These are phyloP conservation scores for Flaveria trinervia DNA, from an alignment of 129 eudicot species.

Conservation along the genomic window DNA sequence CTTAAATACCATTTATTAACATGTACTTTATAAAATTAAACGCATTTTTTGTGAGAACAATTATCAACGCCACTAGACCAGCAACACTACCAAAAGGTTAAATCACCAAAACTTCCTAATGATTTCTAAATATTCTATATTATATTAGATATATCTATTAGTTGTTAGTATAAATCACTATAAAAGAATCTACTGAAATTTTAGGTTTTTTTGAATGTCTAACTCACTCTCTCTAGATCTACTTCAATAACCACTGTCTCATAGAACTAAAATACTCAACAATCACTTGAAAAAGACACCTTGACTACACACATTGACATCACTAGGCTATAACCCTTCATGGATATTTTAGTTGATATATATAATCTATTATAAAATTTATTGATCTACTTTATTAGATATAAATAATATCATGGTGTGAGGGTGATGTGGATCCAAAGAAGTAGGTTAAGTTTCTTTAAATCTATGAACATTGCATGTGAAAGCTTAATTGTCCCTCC, in stretches of 20 bases:
- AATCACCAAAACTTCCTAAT: neutral
- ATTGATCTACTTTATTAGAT: conserved; percentile 7
- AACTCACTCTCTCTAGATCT: too few species aligned
- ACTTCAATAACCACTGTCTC: too few species aligned
- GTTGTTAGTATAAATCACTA: neutral
- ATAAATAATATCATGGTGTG: conserved; percentile 17
- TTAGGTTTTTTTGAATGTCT: too few species aligned
- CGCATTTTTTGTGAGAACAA: too few species aligned
- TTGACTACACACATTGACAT: too few species aligned
- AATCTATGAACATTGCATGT: conserved; percentile 40
- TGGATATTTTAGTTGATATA: neutral
- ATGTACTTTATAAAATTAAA: too few species aligned
- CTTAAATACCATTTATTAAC: too few species aligned
- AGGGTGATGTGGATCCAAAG: conserved; percentile 27
- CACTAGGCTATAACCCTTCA: too few species aligned
- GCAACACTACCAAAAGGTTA: too few species aligned
- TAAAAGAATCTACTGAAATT: neutral
- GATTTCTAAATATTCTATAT: neutral
- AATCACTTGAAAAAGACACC: too few species aligned
- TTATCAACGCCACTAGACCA: too few species aligned
- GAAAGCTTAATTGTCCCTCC: conserved; percentile 15
- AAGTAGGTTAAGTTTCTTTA: conserved; percentile 39
- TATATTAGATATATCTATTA: neutral
- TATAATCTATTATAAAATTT: neutral
- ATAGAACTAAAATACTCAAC: too few species aligned